Conservation (phyloP, 2,329 filamentous ascomycete species). For the Pseudovirgaria hyperparasitica region DNA sequence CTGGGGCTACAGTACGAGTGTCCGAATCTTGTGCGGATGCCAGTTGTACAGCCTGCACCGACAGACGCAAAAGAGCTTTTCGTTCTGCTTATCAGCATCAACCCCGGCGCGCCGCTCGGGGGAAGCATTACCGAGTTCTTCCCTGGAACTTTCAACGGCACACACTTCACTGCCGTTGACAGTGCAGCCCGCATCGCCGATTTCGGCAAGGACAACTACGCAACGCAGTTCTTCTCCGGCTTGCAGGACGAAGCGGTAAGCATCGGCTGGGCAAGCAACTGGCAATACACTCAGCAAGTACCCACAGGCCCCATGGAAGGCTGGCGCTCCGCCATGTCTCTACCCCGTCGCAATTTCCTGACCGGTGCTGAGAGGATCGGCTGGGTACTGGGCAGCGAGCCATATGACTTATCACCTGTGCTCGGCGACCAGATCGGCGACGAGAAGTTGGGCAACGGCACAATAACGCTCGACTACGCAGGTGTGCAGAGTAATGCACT, state of each 20-base stretch:
- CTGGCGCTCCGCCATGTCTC: conserved; percentile 40
- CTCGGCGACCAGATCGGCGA: conserved; percentile 33
- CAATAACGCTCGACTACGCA: conserved; percentile 38
- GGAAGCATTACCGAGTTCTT: conserved; percentile 45
- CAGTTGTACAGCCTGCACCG: conserved; percentile 32
- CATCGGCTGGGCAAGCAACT: conserved; percentile 47
- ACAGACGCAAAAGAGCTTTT: conserved; percentile 28
- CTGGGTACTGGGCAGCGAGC: conserved; percentile 37
- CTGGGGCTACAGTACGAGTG: conserved; percentile 49
- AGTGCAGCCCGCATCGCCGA: conserved; percentile 29
- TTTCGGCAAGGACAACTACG: conserved; percentile 43
- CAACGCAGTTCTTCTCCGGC: conserved; percentile 43
- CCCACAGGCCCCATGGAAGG: conserved; percentile 41
- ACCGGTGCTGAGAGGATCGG: conserved; percentile 38
- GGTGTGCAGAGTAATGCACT: conserved; percentile 37
- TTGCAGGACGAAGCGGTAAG: conserved; percentile 32
- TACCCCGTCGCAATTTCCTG: conserved; percentile 41
- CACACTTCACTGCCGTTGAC: conserved; percentile 40
- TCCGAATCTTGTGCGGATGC: conserved; percentile 47
- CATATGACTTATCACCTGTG: conserved; percentile 37
- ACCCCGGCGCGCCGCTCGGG: conserved; percentile 44
- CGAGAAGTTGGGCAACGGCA: conserved; percentile 35
- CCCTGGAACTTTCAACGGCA: conserved; percentile 51
- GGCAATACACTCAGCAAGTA: conserved; percentile 43
- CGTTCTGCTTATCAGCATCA: conserved; percentile 41